A percentile compares a stretch with the other conserved stretches of the same genome.
Conservation (phyloP, 2,329 filamentous ascomycete species). For the Pseudocercospora fijiensis region DNA sequence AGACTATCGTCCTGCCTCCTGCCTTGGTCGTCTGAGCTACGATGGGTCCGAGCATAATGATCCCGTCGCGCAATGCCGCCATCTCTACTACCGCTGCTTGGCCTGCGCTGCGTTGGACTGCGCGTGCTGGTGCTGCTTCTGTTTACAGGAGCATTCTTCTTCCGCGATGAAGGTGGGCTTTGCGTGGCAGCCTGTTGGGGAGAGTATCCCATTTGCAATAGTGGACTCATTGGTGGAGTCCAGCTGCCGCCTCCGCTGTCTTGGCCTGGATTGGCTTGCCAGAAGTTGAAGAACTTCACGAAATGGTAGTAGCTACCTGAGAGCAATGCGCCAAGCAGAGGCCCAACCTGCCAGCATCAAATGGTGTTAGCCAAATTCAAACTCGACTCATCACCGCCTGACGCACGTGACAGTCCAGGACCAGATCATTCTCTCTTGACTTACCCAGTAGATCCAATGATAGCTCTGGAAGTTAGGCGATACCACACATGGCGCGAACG, state of each 20-base stretch:
- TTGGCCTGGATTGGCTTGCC: slow-evolving; percentile 31
- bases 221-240: slow-evolving; percentile 8
- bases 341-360: slow-evolving; percentile 26
- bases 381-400: too few relatives aligned
- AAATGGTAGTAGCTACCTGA: slow-evolving; percentile 36
- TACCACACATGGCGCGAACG: slow-evolving; percentile 36
- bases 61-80: slow-evolving; percentile 6
- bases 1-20: slow-evolving; percentile 2
- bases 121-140: background rate
- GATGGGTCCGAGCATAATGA: background rate
- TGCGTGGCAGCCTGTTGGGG: background rate
- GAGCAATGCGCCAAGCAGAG: slow-evolving; percentile 32
- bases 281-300: slow-evolving; percentile 34
- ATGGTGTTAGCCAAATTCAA: slow-evolving; percentile 9
- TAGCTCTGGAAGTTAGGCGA: slow-evolving; percentile 31
- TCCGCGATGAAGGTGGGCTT: background rate
- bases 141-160: background rate
- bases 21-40: background rate
- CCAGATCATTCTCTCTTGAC: background rate
- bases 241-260: slow-evolving; percentile 6
- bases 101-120: background rate
- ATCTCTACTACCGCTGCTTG: background rate
- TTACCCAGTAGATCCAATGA: slow-evolving; percentile 34
- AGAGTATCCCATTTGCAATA: slow-evolving; percentile 1
- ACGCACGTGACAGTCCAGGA: too few relatives aligned